phyloP scores from a whole-genome alignment of 2,329 filamentous ascomycete genomes.

The Orbilia ellipsospora region DNA sequence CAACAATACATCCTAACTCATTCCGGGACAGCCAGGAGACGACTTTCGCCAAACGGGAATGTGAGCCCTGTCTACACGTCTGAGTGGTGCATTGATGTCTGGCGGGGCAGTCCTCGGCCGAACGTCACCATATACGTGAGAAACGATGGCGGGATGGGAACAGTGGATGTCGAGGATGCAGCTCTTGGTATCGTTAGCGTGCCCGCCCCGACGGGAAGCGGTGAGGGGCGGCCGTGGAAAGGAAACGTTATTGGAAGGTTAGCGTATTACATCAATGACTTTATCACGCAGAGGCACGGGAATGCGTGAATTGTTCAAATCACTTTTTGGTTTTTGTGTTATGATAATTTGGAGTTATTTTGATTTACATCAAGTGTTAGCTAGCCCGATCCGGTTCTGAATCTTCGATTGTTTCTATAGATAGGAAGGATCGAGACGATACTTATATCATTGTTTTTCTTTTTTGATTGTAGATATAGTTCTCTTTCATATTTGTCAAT shows the following conservation, averaged over 20 bases:
- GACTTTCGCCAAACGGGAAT: constrained; percentile 67
- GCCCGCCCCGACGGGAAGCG: constrained; percentile 68
- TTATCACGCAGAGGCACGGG: constrained; percentile 29
- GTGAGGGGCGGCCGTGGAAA: constrained; percentile 63
- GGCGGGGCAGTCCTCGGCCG: constrained; percentile 84
- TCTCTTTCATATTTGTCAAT: too few relatives aligned
- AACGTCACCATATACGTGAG: constrained; percentile 80
- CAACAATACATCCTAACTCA: constrained; percentile 80
- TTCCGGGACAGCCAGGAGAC: constrained; percentile 78
- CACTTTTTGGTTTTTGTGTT: not conserved
- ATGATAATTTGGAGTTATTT: not conserved
- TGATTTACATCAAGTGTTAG: not conserved
- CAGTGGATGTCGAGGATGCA: constrained; percentile 62
- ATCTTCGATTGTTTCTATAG: too few relatives aligned
- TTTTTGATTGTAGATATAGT: too few relatives aligned
- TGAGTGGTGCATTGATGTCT: constrained; percentile 96
- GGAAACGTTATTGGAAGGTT: constrained; percentile 30
- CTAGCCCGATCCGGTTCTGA: too few relatives aligned
- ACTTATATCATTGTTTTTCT: too few relatives aligned
- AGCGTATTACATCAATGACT: constrained; percentile 34
- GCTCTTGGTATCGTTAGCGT: constrained; percentile 70
- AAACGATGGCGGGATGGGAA: constrained; percentile 59
- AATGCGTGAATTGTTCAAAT: not conserved
- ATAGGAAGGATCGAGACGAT: too few relatives aligned
- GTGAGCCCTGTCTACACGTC: constrained; percentile 84